Percentiles rank a stretch among this genome's conserved stretches.
phyloP scores from a whole-genome alignment of 257 asterid species.

The Solanum corneliomulleri region DNA sequence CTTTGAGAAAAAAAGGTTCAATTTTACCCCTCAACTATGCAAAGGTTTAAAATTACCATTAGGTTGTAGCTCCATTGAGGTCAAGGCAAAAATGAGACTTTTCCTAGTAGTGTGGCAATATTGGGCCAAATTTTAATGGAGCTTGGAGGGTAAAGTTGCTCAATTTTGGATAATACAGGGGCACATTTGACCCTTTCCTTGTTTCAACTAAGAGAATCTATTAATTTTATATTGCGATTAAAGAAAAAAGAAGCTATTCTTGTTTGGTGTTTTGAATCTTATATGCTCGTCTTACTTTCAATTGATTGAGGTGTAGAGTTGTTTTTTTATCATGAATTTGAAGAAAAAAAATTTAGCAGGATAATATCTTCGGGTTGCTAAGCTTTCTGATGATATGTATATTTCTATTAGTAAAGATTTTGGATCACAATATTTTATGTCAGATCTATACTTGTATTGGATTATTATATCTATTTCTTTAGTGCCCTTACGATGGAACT shows the following conservation, averaged over 20 bases:
- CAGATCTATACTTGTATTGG: background rate
- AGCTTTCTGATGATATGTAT: background rate
- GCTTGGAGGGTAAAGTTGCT: background rate
- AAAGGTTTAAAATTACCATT: background rate
- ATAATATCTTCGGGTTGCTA: background rate
- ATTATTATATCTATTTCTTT: background rate
- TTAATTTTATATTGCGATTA: background rate
- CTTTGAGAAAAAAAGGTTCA: background rate
- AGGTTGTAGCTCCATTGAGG: background rate
- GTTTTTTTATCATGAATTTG: background rate
- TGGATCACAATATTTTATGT: background rate
- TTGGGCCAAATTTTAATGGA: background rate
- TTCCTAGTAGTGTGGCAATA: background rate
- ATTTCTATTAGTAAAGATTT: background rate
- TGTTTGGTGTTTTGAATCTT: background rate
- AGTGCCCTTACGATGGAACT: background rate
- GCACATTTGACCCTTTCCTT: background rate
- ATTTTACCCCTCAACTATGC: background rate
- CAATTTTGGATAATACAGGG: background rate
- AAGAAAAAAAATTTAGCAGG: background rate
- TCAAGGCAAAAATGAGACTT: background rate
- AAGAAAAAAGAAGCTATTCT: background rate
- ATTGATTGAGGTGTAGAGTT: background rate
- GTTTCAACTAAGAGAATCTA: background rate
- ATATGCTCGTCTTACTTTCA: background rate